phyloP scores from a whole-genome alignment of 1,139 yeast species.

The Ashbya aceris region DNA sequence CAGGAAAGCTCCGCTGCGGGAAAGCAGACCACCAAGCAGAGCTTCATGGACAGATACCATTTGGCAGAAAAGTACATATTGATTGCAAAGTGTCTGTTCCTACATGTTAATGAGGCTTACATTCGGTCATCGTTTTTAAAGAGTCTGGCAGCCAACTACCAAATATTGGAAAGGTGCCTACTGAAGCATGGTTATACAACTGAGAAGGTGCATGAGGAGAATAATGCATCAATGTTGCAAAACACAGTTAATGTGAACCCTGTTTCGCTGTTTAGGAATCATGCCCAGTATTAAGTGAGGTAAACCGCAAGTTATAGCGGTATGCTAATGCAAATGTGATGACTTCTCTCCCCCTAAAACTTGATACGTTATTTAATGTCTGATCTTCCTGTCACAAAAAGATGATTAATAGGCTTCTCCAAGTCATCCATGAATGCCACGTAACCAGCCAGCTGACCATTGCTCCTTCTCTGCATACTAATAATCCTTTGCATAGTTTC shows the following conservation, averaged over 20 bases:
- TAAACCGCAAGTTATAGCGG: neutral
- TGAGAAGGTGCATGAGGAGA: neutral
- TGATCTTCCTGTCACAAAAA: too few relatives aligned
- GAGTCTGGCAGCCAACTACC: conserved; percentile 21
- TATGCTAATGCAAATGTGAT: conserved; percentile 29
- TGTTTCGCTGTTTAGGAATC: too few relatives aligned
- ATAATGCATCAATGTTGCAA: neutral
- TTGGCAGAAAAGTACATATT: conserved; percentile 24
- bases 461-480: too few relatives aligned
- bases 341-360: conserved; percentile 44
- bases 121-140: conserved; percentile 24
- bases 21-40: conserved; percentile 14
- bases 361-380: too few relatives aligned
- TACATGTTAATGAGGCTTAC: conserved; percentile 17
- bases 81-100: conserved; percentile 25
- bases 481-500: too few relatives aligned
- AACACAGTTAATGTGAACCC: neutral
- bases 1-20: conserved; percentile 6
- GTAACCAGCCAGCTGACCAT: too few relatives aligned
- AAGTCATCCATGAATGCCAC: too few relatives aligned
- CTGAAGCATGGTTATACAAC: neutral
- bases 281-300: neutral
- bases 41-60: conserved; percentile 26
- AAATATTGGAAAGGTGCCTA: conserved; percentile 12
- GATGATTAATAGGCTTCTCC: too few relatives aligned